Percentiles rank a stretch among this genome's conserved stretches.
These are phyloP conservation scores for Taphrina deformans DNA, from an alignment of 1,139 yeast species.

Conservation along the genomic window DNA sequence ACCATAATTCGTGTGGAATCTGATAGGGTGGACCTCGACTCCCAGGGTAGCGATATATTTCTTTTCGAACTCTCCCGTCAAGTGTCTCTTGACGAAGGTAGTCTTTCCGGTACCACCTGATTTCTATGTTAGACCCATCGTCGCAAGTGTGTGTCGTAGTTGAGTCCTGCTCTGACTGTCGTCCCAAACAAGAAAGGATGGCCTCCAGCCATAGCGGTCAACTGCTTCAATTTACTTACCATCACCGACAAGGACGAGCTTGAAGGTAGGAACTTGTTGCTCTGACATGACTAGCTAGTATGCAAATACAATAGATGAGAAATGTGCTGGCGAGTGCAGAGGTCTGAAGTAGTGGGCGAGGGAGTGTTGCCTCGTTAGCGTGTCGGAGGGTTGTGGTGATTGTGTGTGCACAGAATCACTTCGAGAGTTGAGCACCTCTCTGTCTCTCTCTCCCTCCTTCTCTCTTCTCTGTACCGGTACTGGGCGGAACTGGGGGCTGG, in stretches of 20 bases:
- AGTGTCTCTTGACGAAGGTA: conserved; percentile 99
- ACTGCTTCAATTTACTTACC: conserved; percentile 41
- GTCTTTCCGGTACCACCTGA: conserved; percentile 99
- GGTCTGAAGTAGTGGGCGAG: not conserved
- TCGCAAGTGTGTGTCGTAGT: not conserved
- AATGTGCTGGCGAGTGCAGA: not conserved
- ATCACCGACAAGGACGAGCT: conserved; percentile 52
- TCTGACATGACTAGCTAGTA: conserved; percentile 32
- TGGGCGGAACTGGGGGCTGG: too few species aligned
- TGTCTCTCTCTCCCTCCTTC: too few species aligned
- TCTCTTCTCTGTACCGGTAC: too few species aligned
- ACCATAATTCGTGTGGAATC: conserved; percentile 97
- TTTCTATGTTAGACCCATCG: conserved; percentile 3
- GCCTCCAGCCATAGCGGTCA: conserved; percentile 6
- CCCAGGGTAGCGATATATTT: conserved; percentile 92
- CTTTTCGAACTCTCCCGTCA: conserved; percentile 95
- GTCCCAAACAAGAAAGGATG: not conserved
- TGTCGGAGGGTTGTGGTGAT: not conserved
- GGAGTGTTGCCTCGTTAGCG: not conserved
- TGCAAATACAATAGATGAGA: not conserved
- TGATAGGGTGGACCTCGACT: conserved; percentile 98
- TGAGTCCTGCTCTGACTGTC: conserved; percentile 5
- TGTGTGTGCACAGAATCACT: not conserved
- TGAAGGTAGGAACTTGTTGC: conserved; percentile 90
- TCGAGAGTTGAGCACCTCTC: not conserved